These are phyloP conservation scores for Ganoderma leucocontextum DNA, from an alignment of 1,284 basidiomycete genomes.

Conservation along the genomic window DNA sequence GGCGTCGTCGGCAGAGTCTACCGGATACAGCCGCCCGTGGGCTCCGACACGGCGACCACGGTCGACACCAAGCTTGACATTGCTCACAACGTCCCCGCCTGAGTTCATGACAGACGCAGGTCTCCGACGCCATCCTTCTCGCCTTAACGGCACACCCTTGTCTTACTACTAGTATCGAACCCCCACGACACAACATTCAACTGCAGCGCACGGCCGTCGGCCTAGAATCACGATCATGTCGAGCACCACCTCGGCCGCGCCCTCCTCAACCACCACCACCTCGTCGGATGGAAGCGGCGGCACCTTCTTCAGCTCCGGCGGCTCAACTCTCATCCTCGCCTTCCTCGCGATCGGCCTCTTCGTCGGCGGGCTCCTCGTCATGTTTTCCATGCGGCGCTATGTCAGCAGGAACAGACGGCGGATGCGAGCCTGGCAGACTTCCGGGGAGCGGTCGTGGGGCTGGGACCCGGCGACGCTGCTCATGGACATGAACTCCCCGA, in stretches of 20 bases:
- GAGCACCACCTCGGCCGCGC: constrained; percentile 11
- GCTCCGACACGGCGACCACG: background rate
- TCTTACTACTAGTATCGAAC: background rate
- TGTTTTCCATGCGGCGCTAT: constrained; percentile 38
- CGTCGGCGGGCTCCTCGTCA: constrained; percentile 37
- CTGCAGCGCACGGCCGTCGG: background rate
- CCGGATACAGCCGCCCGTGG: background rate
- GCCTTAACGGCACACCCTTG: constrained; percentile 21
- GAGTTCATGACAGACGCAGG: constrained; percentile 10
- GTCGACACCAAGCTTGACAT: background rate
- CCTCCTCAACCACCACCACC: constrained; percentile 12
- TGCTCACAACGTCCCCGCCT: background rate
- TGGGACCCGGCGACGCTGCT: constrained; percentile 18
- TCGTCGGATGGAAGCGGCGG: constrained; percentile 4
- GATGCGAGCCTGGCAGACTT: constrained; percentile 13
- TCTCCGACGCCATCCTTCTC: background rate
- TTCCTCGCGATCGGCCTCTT: constrained; percentile 42
- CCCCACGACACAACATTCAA: no score
- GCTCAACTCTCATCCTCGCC: constrained; percentile 40
- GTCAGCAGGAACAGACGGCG: constrained; percentile 25
- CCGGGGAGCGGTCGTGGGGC: constrained; percentile 13
- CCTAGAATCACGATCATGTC: constrained; percentile 18
- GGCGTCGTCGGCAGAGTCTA: constrained; percentile 3
- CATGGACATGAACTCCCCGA: constrained; percentile 8
- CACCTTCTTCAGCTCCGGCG: constrained; percentile 34